Evolutionary conservation across 2,329 filamentous ascomycete genomes (phyloP).

Genomic region (Trichoderma hamatum): DNA sequence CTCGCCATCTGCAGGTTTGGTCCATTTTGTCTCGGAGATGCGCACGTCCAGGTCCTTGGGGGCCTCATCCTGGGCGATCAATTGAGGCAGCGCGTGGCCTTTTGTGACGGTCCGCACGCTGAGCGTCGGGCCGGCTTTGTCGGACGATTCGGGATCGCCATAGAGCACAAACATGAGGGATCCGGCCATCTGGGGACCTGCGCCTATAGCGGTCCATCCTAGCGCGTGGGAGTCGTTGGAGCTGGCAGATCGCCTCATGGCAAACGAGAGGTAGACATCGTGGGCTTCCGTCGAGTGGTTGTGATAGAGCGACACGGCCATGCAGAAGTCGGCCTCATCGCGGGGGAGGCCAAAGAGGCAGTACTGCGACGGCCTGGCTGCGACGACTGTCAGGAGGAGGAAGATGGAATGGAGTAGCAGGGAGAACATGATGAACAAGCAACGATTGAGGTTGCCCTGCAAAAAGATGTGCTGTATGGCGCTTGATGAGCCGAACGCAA

Average conservation of each 20-base stretch:
- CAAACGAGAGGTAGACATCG: constrained; percentile 30
- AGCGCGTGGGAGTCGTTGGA: constrained; percentile 1
- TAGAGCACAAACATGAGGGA: constrained; percentile 33
- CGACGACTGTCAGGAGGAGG: constrained; percentile 5
- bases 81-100: constrained; percentile 25
- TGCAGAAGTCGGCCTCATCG: constrained; percentile 30
- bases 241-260: constrained; percentile 7
- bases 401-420: background rate
- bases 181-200: constrained; percentile 29
- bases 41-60: constrained; percentile 26
- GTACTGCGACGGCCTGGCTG: constrained; percentile 29
- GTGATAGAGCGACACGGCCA: constrained; percentile 30
- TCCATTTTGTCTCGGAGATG: constrained; percentile 28
- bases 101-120: constrained; percentile 28
- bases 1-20: background rate
- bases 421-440: background rate
- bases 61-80: background rate
- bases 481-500: background rate
- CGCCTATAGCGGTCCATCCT: constrained; percentile 32
- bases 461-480: background rate
- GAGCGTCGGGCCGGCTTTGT: constrained; percentile 8
- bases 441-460: background rate
- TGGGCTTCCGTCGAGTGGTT: constrained; percentile 30
- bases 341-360: constrained; percentile 29
- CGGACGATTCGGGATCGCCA: constrained; percentile 27